phyloP scores from a whole-genome alignment of 1,139 yeast genomes.

The Arxiozyma bovina region DNA sequence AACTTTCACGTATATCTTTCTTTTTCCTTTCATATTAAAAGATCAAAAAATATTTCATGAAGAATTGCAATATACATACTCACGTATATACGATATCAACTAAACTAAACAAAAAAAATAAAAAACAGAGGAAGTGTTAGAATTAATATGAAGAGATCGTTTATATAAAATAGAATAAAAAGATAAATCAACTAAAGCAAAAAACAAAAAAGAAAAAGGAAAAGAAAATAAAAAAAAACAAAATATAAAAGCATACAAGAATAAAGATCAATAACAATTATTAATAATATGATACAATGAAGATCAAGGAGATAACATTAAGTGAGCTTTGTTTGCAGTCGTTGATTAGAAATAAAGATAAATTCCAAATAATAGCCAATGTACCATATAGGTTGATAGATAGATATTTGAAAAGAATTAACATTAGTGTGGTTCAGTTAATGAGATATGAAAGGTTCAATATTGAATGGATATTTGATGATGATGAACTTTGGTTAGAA shows the following conservation, averaged over 20 bases:
- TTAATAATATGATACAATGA: background rate
- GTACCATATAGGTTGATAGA: constrained; percentile 43
- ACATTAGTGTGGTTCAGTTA: constrained; percentile 43
- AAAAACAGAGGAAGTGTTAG: background rate
- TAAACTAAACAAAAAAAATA: too few relatives aligned
- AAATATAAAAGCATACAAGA: too few relatives aligned
- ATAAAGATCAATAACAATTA: background rate
- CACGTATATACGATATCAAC: too few relatives aligned
- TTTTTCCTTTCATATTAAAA: too few relatives aligned
- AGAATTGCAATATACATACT: too few relatives aligned
- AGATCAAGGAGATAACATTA: background rate
- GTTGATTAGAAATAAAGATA: constrained; percentile 21
- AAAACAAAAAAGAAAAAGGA: constrained; percentile 5
- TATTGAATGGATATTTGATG: constrained; percentile 39
- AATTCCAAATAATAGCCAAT: constrained; percentile 36
- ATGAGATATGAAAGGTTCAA: constrained; percentile 38
- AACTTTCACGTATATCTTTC: too few relatives aligned
- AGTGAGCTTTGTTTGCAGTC: constrained; percentile 19
- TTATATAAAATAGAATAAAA: background rate
- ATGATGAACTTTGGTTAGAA: constrained; percentile 44
- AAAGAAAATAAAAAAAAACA: constrained; percentile 6
- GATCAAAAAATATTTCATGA: too few relatives aligned
- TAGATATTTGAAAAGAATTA: constrained; percentile 39
- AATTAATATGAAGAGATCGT: background rate
- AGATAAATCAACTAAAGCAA: constrained; percentile 3